Evolutionary conservation across 306 rosid species (phyloP).

Genomic region (Ochetophila trinervis): DNA sequence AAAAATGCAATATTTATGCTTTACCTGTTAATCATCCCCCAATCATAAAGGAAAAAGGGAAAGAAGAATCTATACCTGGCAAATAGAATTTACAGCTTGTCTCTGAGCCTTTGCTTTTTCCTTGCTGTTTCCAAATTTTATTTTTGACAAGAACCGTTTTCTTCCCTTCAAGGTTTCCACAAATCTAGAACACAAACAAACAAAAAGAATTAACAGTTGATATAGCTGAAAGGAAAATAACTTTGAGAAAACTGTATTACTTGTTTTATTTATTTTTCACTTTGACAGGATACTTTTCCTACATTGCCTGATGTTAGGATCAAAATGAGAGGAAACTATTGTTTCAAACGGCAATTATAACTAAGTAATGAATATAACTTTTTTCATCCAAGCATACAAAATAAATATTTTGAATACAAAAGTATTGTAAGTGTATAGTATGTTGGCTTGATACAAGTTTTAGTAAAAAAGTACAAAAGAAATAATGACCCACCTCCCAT

Average conservation of each 20-base stretch:
- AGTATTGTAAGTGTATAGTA: too few relatives aligned
- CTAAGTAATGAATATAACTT: not conserved
- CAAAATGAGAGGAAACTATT: not conserved
- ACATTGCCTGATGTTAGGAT: not conserved
- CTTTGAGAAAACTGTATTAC: slow-evolving; percentile 1
- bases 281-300: slow-evolving; percentile 5
- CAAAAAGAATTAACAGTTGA: slow-evolving; percentile 8
- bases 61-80: slow-evolving; percentile 59
- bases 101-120: slow-evolving; percentile 92
- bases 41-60: not conserved
- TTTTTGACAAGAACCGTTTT: slow-evolving; percentile 86
- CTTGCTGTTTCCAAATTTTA: slow-evolving; percentile 61
- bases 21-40: not conserved
- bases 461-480: too few relatives aligned
- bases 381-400: too few relatives aligned
- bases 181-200: slow-evolving; percentile 49
- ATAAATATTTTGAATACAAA: too few relatives aligned
- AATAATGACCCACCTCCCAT: too few relatives aligned
- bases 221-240: slow-evolving; percentile 2
- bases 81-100: slow-evolving; percentile 95
- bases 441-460: too few relatives aligned
- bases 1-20: slow-evolving; percentile 1
- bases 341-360: not conserved
- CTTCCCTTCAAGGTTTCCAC: slow-evolving; percentile 82
- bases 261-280: not conserved